Evolutionary conservation across 1,284 basidiomycete species (phyloP).

Genomic region (Ustilago loliicola): DNA sequence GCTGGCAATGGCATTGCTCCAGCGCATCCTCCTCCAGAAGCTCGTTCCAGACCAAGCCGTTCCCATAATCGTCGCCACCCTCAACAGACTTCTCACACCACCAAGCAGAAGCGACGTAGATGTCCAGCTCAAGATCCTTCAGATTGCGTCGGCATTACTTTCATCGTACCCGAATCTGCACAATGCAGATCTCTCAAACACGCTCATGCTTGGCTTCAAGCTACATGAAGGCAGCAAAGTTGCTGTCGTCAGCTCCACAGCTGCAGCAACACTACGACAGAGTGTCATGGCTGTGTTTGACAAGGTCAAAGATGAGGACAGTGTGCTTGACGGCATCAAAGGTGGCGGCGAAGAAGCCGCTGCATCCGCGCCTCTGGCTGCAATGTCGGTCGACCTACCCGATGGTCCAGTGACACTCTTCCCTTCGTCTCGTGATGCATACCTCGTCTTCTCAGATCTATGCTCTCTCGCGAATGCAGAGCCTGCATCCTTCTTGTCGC

Average conservation of each 20-base stretch:
- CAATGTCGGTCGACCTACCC: conserved; percentile 61
- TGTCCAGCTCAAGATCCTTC: conserved; percentile 68
- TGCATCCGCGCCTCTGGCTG: conserved; percentile 62
- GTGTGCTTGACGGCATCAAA: conserved; percentile 62
- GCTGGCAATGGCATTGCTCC: conserved; percentile 89
- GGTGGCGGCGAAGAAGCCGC: conserved; percentile 65
- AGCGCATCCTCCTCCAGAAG: conserved; percentile 87
- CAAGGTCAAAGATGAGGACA: conserved; percentile 86
- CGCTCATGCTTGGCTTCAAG: conserved; percentile 90
- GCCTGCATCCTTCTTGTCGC: conserved; percentile 81
- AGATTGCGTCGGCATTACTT: conserved; percentile 64
- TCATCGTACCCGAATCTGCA: conserved; percentile 61
- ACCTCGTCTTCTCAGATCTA: conserved; percentile 74
- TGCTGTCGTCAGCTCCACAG: conserved; percentile 95
- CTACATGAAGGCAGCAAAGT: conserved; percentile 90
- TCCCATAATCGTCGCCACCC: conserved; percentile 41
- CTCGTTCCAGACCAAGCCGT: conserved; percentile 73
- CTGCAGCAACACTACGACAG: conserved; percentile 94
- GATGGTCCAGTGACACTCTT: conserved; percentile 73
- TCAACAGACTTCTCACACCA: conserved; percentile 59
- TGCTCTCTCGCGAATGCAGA: conserved; percentile 74
- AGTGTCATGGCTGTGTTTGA: conserved; percentile 98
- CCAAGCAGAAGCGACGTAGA: conserved; percentile 63
- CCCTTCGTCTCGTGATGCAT: conserved; percentile 87
- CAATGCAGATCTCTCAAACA: conserved; percentile 69